A percentile compares a stretch with the other conserved stretches of the same genome.
These are phyloP conservation scores for Carex arenaria DNA, from an alignment of 202 grass and related monocot genomes.

Conservation along the genomic window DNA sequence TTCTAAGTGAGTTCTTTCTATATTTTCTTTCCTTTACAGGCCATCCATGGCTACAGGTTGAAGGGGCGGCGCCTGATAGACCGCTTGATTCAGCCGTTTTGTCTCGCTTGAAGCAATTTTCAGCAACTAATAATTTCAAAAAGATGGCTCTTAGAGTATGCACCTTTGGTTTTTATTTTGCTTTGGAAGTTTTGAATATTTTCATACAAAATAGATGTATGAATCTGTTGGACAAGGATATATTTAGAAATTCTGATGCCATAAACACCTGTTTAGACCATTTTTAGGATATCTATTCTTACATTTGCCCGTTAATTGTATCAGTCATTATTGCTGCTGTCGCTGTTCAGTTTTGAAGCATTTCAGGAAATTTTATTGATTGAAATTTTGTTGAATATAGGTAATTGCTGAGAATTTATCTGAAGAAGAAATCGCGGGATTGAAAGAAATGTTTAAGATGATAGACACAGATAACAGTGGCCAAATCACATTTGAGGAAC, in stretches of 20 bases:
- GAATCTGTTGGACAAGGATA: neutral
- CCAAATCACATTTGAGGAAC: conserved; percentile 66
- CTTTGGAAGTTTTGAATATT: neutral
- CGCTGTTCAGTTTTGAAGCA: neutral
- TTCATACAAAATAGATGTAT: neutral
- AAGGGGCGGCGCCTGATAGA: conserved; percentile 48
- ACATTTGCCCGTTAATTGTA: neutral
- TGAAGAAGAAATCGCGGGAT: conserved; percentile 52
- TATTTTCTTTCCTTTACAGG: conserved; percentile 21
- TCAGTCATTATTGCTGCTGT: neutral
- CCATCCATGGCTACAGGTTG: conserved; percentile 58
- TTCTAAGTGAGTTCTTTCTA: neutral
- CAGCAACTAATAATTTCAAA: conserved; percentile 80
- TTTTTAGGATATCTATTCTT: neutral
- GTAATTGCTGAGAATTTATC: conserved; percentile 81
- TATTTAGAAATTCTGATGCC: neutral
- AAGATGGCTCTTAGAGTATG: conserved; percentile 82
- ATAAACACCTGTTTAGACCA: neutral
- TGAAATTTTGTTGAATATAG: conserved; percentile 27
- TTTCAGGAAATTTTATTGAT: neutral
- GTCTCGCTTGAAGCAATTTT: conserved; percentile 74
- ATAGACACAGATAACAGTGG: conserved; percentile 33
- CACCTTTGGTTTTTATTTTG: neutral
- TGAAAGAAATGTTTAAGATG: conserved; percentile 33
- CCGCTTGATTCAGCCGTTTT: conserved; percentile 80